Evolutionary conservation across 495 filamentous ascomycete genomes (phyloP).

Genomic region (Penicillium coffeae): DNA sequence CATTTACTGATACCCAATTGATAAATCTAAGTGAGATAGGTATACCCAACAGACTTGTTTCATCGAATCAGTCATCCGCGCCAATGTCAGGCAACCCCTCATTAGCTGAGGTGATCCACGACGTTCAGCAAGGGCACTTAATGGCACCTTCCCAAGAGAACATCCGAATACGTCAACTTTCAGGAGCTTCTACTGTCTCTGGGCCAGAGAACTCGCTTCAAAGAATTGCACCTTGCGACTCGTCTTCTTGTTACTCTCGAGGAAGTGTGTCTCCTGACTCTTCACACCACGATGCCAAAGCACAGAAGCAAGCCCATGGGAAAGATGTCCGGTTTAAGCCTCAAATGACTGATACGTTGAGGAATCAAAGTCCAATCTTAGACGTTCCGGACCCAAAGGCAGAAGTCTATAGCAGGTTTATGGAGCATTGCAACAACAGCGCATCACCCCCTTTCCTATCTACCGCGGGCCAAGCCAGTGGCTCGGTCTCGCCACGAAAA

Average conservation of each 20-base stretch:
- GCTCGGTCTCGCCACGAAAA: conserved; percentile 22
- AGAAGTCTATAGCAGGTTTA: conserved; percentile 23
- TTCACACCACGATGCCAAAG: background rate
- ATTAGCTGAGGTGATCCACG: conserved; percentile 14
- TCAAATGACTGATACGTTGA: background rate
- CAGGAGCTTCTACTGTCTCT: conserved; percentile 4
- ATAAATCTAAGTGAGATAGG: conserved; percentile 33
- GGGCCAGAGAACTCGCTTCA: conserved; percentile 9
- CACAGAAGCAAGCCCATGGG: background rate
- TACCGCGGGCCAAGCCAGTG: conserved; percentile 1
- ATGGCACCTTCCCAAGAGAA: conserved; percentile 15
- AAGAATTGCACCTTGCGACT: conserved; percentile 8
- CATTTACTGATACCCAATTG: conserved; percentile 16
- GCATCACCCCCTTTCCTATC: background rate
- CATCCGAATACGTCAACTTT: background rate
- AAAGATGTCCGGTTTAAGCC: background rate
- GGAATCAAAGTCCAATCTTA: background rate
- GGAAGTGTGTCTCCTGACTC: conserved; percentile 5
- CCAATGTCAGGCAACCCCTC: conserved; percentile 22
- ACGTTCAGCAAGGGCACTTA: conserved; percentile 13
- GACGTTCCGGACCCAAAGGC: background rate
- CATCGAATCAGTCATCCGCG: conserved; percentile 20
- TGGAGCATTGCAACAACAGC: conserved; percentile 25
- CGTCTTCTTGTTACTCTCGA: conserved; percentile 31
- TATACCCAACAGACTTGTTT: conserved; percentile 30